These are phyloP conservation scores for Mycena vulgaris DNA, from an alignment of 768 basidiomycete genomes.

Conservation along the genomic window DNA sequence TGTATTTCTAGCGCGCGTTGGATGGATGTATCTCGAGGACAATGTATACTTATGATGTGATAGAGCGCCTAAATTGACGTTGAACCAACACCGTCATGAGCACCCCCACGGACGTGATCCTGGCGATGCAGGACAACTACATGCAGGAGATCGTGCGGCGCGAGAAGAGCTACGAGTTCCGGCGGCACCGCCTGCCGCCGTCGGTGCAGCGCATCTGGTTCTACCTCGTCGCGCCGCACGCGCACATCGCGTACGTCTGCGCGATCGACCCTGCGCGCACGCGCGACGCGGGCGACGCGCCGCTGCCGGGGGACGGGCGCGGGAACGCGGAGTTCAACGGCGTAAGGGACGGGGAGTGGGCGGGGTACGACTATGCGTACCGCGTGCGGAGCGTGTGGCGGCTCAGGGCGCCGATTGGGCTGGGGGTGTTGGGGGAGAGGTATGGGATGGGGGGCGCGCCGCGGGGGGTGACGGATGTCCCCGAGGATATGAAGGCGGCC, in stretches of 20 bases:
- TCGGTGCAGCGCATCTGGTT: constrained; percentile 47
- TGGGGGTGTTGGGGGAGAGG: constrained; percentile 37
- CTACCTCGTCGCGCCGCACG: constrained; percentile 45
- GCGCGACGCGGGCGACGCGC: constrained; percentile 36
- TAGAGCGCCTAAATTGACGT: no score
- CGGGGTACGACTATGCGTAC: constrained; percentile 47
- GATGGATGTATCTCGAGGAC: neutral
- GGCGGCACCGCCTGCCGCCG: constrained; percentile 47
- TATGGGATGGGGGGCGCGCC: constrained; percentile 43
- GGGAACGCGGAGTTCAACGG: constrained; percentile 46
- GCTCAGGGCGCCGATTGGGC: constrained; percentile 34
- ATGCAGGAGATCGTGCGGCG: constrained; percentile 41
- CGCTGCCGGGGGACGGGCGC: constrained; percentile 41
- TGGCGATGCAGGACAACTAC: constrained; percentile 33
- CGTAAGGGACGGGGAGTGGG: constrained; percentile 40
- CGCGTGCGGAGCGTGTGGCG: constrained; percentile 39
- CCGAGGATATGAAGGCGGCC: neutral
- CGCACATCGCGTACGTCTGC: constrained; percentile 45
- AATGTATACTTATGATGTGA: neutral
- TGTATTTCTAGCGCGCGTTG: constrained; percentile 33
- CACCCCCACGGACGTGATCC: neutral
- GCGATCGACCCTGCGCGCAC: constrained; percentile 46
- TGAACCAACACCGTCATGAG: no score
- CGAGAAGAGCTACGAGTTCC: constrained; percentile 43
- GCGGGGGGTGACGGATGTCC: constrained; percentile 20